Conservation (phyloP, 495 filamentous ascomycete species). For the Bacidia rubella region DNA sequence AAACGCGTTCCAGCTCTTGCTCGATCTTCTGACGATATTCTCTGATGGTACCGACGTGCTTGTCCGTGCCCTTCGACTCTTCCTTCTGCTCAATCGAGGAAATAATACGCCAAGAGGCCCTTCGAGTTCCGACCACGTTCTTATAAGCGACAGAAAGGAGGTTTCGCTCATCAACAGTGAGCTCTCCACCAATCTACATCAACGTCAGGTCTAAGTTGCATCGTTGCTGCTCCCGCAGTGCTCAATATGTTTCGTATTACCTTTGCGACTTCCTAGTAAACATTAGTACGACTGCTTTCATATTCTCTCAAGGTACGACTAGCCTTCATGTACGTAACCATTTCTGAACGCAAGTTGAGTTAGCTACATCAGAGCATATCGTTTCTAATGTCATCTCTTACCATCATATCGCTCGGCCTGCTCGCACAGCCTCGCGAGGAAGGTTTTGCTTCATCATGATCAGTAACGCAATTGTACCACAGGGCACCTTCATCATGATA, state of each 20-base stretch:
- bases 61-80: constrained; percentile 96
- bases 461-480: constrained; percentile 17
- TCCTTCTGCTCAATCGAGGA: constrained; percentile 99
- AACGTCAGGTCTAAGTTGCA: constrained; percentile 10
- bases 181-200: constrained; percentile 72
- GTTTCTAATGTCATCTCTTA: constrained; percentile 28
- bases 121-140: constrained; percentile 97
- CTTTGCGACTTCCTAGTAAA: constrained; percentile 57
- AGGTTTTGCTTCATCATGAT: constrained; percentile 78
- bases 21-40: constrained; percentile 99
- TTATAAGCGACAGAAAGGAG: constrained; percentile 98
- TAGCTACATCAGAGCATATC: not conserved
- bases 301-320: constrained; percentile 22
- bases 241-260: constrained; percentile 31
- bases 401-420: constrained; percentile 99
- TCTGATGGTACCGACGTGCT: constrained; percentile 90
- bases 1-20: constrained; percentile 92
- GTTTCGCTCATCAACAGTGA: constrained; percentile 98
- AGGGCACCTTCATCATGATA: constrained; percentile 31
- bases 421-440: constrained; percentile 99
- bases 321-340: constrained; percentile 99
- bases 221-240: not conserved
- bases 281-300: constrained; percentile 24
- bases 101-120: constrained; percentile 99
- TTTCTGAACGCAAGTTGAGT: constrained; percentile 43